Percentiles rank a stretch among this genome's conserved stretches.
phyloP scores from a whole-genome alignment of 441 rosid genomes.

The Aquilaria agallochum region DNA sequence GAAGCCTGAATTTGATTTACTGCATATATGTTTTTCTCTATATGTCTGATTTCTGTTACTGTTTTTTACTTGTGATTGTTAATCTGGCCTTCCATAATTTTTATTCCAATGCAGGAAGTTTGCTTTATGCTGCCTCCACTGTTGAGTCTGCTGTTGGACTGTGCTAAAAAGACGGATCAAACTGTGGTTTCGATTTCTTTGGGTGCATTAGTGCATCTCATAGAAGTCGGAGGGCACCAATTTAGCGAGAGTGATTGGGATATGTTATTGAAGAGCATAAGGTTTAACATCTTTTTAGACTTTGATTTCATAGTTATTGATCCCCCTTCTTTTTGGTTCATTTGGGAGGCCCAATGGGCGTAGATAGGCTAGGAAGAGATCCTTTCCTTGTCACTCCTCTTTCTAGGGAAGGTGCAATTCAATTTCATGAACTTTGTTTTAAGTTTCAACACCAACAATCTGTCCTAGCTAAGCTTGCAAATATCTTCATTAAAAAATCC shows the following conservation, averaged over 20 bases:
- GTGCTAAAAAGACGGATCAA: conserved; percentile 97
- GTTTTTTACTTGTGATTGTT: background rate
- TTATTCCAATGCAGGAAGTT: conserved; percentile 72
- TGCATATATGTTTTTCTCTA: too few species aligned
- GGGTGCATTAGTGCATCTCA: conserved; percentile 98
- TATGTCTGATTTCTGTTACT: too few species aligned
- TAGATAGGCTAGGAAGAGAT: too few species aligned
- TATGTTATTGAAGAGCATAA: conserved; percentile 94
- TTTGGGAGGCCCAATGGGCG: too few species aligned
- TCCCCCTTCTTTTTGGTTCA: background rate
- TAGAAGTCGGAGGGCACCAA: conserved; percentile 99
- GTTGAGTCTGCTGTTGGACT: conserved; percentile 90
- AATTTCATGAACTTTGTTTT: too few species aligned
- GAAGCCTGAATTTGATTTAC: too few species aligned
- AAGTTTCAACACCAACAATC: too few species aligned
- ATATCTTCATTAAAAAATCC: background rate
- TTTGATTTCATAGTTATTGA: conserved; percentile 1
- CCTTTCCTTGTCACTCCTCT: too few species aligned
- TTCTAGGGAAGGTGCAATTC: too few species aligned
- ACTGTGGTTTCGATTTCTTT: conserved; percentile 94
- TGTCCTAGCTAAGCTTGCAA: too few species aligned
- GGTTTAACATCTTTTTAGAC: conserved; percentile 35
- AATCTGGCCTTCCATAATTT: background rate
- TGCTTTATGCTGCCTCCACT: conserved; percentile 99
- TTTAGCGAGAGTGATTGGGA: conserved; percentile 98